Conservation (phyloP, 2,329 filamentous ascomycete species). For the Xylaria arbuscula region DNA sequence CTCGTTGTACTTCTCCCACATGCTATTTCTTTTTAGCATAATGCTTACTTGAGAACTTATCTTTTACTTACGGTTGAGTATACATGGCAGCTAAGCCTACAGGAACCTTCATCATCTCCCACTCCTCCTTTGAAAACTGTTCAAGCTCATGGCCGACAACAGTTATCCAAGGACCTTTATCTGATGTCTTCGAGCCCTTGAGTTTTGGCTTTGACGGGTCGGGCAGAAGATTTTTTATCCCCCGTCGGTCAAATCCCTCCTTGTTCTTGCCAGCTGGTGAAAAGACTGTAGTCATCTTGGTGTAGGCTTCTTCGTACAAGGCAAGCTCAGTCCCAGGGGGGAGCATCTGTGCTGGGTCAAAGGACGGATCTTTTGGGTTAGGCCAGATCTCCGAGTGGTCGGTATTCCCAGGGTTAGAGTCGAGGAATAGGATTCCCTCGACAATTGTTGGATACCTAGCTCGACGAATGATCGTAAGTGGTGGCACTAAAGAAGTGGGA, state of each 20-base stretch:
- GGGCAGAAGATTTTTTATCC: slow-evolving; percentile 46
- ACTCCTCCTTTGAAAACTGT: slow-evolving; percentile 47
- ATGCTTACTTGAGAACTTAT: not conserved
- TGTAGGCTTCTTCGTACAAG: slow-evolving; percentile 46
- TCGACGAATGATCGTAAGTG: slow-evolving; percentile 12
- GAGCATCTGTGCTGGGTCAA: slow-evolving; percentile 41
- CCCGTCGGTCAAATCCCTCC: slow-evolving; percentile 48
- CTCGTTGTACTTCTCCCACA: slow-evolving; percentile 49
- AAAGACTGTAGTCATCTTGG: slow-evolving; percentile 46
- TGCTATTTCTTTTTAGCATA: slow-evolving; percentile 39
- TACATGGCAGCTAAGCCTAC: slow-evolving; percentile 46
- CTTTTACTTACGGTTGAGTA: slow-evolving; percentile 48
- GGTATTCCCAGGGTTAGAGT: slow-evolving; percentile 50
- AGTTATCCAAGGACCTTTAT: slow-evolving; percentile 45
- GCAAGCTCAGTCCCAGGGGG: slow-evolving; percentile 46
- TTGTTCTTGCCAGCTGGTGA: slow-evolving; percentile 46
- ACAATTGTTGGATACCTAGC: slow-evolving; percentile 43
- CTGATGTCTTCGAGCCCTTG: slow-evolving; percentile 40
- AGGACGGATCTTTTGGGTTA: slow-evolving; percentile 44
- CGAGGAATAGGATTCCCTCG: slow-evolving; percentile 48
- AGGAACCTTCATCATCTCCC: slow-evolving; percentile 49
- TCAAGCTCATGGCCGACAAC: slow-evolving; percentile 50
- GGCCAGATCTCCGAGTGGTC: slow-evolving; percentile 48
- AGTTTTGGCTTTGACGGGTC: slow-evolving; percentile 46
- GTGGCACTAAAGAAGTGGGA: not conserved